Evolutionary conservation across 2,329 filamentous ascomycete genomes (phyloP), one percentile per base, ranked within the genome.

Genomic region (Aspergillaceae sp.): DNA sequence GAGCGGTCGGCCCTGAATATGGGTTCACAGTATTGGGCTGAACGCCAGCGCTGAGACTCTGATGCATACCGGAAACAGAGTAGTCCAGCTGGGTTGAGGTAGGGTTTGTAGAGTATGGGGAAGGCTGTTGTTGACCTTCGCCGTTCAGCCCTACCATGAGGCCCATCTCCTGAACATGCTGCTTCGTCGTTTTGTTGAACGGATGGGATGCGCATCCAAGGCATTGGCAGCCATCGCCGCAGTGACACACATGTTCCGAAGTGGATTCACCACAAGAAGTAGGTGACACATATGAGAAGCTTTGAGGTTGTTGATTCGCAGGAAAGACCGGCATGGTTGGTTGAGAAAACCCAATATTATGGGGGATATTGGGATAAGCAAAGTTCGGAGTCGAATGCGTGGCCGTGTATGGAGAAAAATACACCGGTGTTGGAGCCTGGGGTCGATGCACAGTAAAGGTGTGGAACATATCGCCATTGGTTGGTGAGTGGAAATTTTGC

Each of bases 161-260:
- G 38, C 70, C 69, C 67, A 73, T 72, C 52, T 70, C 66, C 51
- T 70, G 67, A 34, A 74, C 67, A 49, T 69, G 66, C 42, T 71
- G 63, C 43, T 65, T 59, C 1, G 71, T 74, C 7, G 68, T 69
- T 29, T 63, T 62, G 49, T 74, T 74, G 51, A 66, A 74, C 2
- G 71, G 71, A 53, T 74, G 71, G 34, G 65, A 59, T 10, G 67
- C 64, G 54, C 71, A 74, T 10, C 68, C 71, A 29, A 73, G 51
- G 51, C 71, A 74, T 50, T 72, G 64, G 46, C 71, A 74, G 5
- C 60, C 60, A 42, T 72, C 66, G 26, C 71, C 71, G 49, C 71
- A 74, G 37, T 56, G 58, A 48, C 71, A 74, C 6, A 62, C 60
- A 50, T 67, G 60, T 8, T 51, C 56, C n/a, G 56, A 19, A 19